Evolutionary conservation across 352 stramenopile genomes (phyloP).

Genomic region (Lagenidium sp.): DNA sequence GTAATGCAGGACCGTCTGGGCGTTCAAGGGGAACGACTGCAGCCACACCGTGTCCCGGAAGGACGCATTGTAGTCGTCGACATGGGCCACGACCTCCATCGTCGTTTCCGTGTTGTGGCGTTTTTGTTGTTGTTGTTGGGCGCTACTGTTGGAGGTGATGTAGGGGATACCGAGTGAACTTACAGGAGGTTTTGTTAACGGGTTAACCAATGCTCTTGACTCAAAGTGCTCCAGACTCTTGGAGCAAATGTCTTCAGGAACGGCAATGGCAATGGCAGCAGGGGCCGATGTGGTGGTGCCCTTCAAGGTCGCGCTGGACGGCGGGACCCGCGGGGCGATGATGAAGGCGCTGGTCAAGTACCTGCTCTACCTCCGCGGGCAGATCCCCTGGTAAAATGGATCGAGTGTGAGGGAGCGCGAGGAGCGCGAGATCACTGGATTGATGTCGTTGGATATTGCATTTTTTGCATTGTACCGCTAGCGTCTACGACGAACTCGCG

Average conservation of each 20-base stretch:
- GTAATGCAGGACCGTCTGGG: conserved; percentile 85
- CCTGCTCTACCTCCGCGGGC: conserved; percentile 52
- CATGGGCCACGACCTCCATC: conserved; percentile 67
- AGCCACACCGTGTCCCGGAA: conserved; percentile 88
- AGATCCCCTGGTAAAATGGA: conserved; percentile 66
- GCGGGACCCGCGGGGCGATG: conserved; percentile 28
- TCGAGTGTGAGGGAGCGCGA: too few relatives aligned
- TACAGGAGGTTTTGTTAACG: too few relatives aligned
- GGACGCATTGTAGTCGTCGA: conserved; percentile 82
- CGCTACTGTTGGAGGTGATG: too few relatives aligned
- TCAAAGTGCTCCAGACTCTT: too few relatives aligned
- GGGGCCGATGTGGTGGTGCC: conserved; percentile 14
- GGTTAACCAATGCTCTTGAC: too few relatives aligned
- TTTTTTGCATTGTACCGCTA: conserved; percentile 6
- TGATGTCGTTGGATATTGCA: background rate
- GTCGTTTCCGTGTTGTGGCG: background rate
- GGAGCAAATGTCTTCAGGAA: too few relatives aligned
- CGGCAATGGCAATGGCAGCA: background rate
- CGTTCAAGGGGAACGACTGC: conserved; percentile 71
- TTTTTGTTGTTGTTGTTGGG: background rate
- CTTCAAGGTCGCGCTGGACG: conserved; percentile 37
- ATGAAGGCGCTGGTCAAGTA: conserved; percentile 31
- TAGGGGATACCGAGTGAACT: too few relatives aligned
- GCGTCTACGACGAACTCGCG: conserved; percentile 45
- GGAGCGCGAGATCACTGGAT: background rate